A percentile compares a stretch with the other conserved stretches of the same genome.
Evolutionary conservation across 768 basidiomycete species (phyloP).

Genomic region (Lentinula guzmanii): DNA sequence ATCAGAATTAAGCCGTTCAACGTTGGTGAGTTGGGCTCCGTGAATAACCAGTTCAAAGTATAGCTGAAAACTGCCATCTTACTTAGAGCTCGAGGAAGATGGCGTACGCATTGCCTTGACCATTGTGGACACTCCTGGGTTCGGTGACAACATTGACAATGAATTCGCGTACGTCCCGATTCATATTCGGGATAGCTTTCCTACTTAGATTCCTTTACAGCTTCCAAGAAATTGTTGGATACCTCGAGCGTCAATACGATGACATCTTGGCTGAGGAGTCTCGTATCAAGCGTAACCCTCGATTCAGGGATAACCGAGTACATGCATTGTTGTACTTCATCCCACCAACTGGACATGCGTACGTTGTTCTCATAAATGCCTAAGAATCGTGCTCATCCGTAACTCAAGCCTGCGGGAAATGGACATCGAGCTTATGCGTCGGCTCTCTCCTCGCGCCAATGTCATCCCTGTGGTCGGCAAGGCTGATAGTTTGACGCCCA

Average conservation of each 20-base stretch:
- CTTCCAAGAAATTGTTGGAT: conserved; percentile 94
- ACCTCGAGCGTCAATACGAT: conserved; percentile 98
- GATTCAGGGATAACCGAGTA: conserved; percentile 96
- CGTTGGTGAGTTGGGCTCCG: conserved; percentile 58
- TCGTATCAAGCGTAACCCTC: conserved; percentile 98
- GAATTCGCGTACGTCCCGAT: conserved; percentile 79
- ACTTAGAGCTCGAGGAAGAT: conserved; percentile 92
- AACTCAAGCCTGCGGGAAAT: conserved; percentile 78
- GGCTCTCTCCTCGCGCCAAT: conserved; percentile 95
- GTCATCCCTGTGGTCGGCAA: conserved; percentile 98
- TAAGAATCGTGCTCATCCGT: conserved; percentile 6
- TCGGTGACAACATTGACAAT: conserved; percentile 98
- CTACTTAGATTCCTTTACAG: conserved; percentile 31
- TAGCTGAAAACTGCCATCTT: background rate
- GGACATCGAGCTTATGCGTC: conserved; percentile 99
- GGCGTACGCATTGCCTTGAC: conserved; percentile 97
- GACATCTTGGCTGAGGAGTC: conserved; percentile 98
- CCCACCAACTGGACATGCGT: conserved; percentile 97
- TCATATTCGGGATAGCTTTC: conserved; percentile 1
- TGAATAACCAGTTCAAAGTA: background rate
- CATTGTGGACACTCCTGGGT: conserved; percentile 98
- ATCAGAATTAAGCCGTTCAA: conserved; percentile 93
- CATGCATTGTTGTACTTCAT: conserved; percentile 98
- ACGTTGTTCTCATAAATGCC: conserved; percentile 26
- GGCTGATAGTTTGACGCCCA: conserved; percentile 90